These are phyloP conservation scores for Carallia pectinifolia DNA, from an alignment of 345 rosid genomes.

Conservation along the genomic window DNA sequence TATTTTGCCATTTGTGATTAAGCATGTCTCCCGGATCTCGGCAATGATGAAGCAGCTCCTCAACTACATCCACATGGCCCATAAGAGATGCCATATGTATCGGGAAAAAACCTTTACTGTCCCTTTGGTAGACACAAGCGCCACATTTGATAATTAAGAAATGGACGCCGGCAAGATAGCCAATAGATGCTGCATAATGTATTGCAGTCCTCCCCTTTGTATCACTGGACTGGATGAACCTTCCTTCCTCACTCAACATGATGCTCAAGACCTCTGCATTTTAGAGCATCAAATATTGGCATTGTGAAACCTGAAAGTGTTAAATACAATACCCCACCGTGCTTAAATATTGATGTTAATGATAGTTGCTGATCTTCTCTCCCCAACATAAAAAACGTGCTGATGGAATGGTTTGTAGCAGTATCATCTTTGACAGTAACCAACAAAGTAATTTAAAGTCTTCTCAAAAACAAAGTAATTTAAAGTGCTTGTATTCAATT, in stretches of 20 bases:
- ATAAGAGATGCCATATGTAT: conserved; percentile 5
- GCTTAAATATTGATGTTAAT: too few relatives aligned
- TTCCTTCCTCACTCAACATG: conserved; percentile 10
- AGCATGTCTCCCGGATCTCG: neutral
- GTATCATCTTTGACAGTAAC: too few relatives aligned
- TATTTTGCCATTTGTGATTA: conserved; percentile 19
- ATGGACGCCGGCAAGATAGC: neutral
- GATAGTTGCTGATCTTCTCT: too few relatives aligned
- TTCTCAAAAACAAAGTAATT: too few relatives aligned
- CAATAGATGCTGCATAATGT: conserved; percentile 12
- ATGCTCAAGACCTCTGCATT: conserved; percentile 18
- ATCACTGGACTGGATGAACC: conserved; percentile 10
- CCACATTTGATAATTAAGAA: neutral
- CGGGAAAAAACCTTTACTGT: neutral
- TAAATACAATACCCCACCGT: too few relatives aligned
- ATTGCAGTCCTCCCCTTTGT: conserved; percentile 13
- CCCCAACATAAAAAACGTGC: too few relatives aligned
- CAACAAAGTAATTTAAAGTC: too few relatives aligned
- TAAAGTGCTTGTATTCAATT: too few relatives aligned
- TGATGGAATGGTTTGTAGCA: too few relatives aligned
- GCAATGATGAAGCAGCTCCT: neutral
- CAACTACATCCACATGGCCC: conserved; percentile 1
- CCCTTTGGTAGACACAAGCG: neutral
- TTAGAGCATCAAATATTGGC: neutral
- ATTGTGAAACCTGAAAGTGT: too few relatives aligned